phyloP scores from a whole-genome alignment of 176 grass and related monocot species.

The Oryza punctata region DNA sequence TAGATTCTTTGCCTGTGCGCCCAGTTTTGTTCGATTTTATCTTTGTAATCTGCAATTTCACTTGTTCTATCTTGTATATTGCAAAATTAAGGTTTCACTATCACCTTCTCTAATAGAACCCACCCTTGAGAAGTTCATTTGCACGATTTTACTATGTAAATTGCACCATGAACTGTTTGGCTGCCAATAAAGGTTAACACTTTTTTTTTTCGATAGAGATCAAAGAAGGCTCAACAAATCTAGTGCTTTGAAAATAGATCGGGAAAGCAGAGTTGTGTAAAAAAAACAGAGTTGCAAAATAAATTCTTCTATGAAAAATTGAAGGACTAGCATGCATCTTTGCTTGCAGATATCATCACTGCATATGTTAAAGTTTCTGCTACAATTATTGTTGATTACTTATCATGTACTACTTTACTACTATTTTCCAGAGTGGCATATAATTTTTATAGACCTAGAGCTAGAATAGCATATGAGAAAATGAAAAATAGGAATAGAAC shows the following conservation, averaged over 20 bases:
- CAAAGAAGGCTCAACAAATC: background rate
- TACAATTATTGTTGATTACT: slow-evolving; percentile 6
- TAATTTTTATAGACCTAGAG: slow-evolving; percentile 6
- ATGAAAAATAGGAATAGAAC: background rate
- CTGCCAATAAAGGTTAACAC: slow-evolving; percentile 11
- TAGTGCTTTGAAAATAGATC: background rate
- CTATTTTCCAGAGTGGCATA: background rate
- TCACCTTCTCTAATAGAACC: slow-evolving; percentile 9
- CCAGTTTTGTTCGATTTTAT: slow-evolving; percentile 4
- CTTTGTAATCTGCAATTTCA: slow-evolving; percentile 34
- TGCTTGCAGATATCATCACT: background rate
- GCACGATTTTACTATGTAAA: slow-evolving; percentile 17
- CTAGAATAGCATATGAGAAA: background rate
- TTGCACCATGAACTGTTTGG: background rate
- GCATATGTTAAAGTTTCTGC: background rate
- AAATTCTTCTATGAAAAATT: background rate
- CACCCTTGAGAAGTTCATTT: slow-evolving; percentile 6
- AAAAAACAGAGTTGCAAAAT: background rate
- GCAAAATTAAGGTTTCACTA: slow-evolving; percentile 1
- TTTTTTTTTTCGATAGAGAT: background rate
- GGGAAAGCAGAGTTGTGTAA: background rate
- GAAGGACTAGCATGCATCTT: background rate
- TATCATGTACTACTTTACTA: background rate
- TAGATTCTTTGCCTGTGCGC: background rate
- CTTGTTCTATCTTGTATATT: background rate